Percentiles rank a stretch among this genome's conserved stretches.
Evolutionary conservation across 768 basidiomycete genomes (phyloP).

Genomic region (Leccinum aurantiacum): DNA sequence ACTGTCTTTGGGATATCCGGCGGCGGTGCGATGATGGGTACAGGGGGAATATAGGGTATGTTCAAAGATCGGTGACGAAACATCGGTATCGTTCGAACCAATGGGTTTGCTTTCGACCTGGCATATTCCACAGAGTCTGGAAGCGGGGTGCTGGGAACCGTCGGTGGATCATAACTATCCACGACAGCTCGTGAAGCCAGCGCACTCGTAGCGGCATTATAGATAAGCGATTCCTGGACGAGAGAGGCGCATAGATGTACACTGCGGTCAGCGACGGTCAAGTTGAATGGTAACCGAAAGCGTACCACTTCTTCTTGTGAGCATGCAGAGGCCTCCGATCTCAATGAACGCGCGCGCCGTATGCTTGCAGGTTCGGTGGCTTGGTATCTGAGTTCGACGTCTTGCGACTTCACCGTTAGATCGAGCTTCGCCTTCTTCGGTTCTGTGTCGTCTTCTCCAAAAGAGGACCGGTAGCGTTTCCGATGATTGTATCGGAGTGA

Average conservation of each 20-base stretch:
- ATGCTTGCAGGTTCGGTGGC: slow-evolving; percentile 40
- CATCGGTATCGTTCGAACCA: slow-evolving; percentile 21
- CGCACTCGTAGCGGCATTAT: slow-evolving; percentile 6
- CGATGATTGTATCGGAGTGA: neutral
- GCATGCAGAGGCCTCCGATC: slow-evolving; percentile 27
- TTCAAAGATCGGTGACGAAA: slow-evolving; percentile 26
- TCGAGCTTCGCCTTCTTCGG: slow-evolving; percentile 23
- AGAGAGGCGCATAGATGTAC: slow-evolving; percentile 11
- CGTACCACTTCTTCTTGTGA: slow-evolving; percentile 13
- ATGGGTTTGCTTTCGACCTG: slow-evolving; percentile 23
- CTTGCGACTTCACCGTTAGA: neutral
- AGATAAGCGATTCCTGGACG: slow-evolving; percentile 10
- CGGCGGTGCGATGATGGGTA: slow-evolving; percentile 60
- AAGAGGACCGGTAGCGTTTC: slow-evolving; percentile 19
- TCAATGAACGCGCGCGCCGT: slow-evolving; percentile 41
- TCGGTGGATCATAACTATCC: slow-evolving; percentile 18
- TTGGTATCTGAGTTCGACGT: slow-evolving; percentile 12
- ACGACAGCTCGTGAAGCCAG: neutral
- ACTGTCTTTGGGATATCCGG: slow-evolving; percentile 27
- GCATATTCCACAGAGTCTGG: slow-evolving; percentile 24
- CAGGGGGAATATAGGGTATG: slow-evolving; percentile 29
- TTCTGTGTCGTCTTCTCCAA: neutral
- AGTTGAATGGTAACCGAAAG: neutral
- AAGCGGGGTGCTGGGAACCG: slow-evolving; percentile 28
- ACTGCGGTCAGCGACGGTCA: neutral